A percentile compares a stretch with the other conserved stretches of the same genome.
These are phyloP conservation scores for Codiaeum variegatum DNA, from an alignment of 441 rosid genomes.

Conservation along the genomic window DNA sequence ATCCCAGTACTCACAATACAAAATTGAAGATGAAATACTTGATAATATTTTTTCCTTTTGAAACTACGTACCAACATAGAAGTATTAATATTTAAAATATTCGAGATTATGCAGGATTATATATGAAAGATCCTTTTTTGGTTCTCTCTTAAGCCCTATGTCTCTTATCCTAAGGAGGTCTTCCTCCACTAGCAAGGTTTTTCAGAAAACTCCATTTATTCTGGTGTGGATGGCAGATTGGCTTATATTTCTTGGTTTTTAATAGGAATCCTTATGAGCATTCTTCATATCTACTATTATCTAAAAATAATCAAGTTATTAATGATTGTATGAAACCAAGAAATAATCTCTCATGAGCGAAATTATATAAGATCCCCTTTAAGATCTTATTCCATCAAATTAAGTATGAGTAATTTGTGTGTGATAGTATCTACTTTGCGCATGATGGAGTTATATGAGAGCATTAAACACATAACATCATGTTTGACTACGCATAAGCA, in stretches of 20 bases:
- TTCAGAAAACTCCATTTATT: not conserved
- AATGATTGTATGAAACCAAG: too few species aligned
- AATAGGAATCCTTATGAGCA: not conserved
- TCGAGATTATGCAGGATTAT: not conserved
- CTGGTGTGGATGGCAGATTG: not conserved
- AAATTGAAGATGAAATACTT: not conserved
- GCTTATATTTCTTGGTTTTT: not conserved
- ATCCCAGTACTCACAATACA: not conserved
- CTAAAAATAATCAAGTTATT: too few species aligned
- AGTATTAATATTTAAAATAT: not conserved
- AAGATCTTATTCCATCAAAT: too few species aligned
- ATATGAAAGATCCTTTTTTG: not conserved
- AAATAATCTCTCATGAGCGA: too few species aligned
- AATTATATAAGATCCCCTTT: too few species aligned
- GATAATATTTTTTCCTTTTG: not conserved
- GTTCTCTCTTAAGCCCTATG: not conserved
- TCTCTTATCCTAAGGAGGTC: not conserved
- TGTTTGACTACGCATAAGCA: not conserved
- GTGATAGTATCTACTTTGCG: too few species aligned
- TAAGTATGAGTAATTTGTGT: too few species aligned
- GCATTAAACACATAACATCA: not conserved
- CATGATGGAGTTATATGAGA: not conserved
- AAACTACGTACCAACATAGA: not conserved
- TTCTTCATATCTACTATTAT: too few species aligned
- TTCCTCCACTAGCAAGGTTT: not conserved